Evolutionary conservation across 1,284 basidiomycete genomes (phyloP).

Genomic region (Ceratorhiza oryzae-sativae): DNA sequence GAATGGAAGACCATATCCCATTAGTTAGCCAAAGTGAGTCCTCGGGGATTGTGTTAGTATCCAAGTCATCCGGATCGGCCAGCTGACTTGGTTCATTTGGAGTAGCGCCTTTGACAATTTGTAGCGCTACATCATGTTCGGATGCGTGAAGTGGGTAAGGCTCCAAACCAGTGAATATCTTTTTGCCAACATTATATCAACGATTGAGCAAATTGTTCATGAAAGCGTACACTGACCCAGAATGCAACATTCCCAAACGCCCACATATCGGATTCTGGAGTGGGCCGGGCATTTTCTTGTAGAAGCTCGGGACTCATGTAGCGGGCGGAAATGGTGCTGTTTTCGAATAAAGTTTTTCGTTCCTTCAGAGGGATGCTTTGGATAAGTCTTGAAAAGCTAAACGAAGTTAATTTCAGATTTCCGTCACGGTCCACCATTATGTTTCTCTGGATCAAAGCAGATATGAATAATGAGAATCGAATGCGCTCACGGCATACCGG

Average conservation of each 20-base stretch:
- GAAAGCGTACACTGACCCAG: not conserved
- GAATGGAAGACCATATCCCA: conserved; percentile 3
- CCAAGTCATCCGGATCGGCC: not conserved
- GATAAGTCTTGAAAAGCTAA: conserved; percentile 7
- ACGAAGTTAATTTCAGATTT: conserved; percentile 5
- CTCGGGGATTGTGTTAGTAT: not conserved
- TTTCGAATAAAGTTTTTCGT: not conserved
- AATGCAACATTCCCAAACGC: conserved; percentile 34
- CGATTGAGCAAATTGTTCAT: not conserved
- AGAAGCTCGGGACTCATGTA: conserved; percentile 30
- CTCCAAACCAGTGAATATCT: conserved; percentile 20
- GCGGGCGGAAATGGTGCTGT: not conserved
- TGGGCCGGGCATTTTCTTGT: not conserved
- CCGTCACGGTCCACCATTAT: conserved; percentile 21
- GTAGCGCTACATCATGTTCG: conserved; percentile 5
- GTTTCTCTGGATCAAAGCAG: not conserved
- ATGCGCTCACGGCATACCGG: not conserved
- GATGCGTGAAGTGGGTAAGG: conserved; percentile 6
- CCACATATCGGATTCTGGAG: conserved; percentile 35
- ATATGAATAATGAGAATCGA: not conserved
- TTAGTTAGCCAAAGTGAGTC: conserved; percentile 23
- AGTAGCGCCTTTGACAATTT: not conserved
- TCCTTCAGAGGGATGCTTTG: not conserved
- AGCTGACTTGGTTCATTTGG: conserved; percentile 4
- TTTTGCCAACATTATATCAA: not conserved